Evolutionary conservation across 805 yeast species (phyloP), one percentile per base, ranked within the genome.

Genomic region (Kluyveromyces wickerhamii): DNA sequence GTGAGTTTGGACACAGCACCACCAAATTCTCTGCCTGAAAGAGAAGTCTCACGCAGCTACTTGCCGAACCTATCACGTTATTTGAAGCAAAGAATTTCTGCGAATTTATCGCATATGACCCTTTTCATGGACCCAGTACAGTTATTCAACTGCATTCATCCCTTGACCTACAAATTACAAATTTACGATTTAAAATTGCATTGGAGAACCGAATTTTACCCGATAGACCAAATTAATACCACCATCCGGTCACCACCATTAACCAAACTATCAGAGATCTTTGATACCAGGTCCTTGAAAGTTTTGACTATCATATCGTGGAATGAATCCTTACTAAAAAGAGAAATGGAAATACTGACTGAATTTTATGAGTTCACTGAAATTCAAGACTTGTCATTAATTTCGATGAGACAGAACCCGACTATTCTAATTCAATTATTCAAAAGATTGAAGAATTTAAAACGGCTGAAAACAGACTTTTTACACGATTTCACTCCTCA

Each of bases 221-320:
- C 59, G 12, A 39, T 44, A 1, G 35, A 43, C 18, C 47, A 62
- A 27, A 62, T 60, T 32, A 35, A 35, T 5, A 29, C 41, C 18
- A 32, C 34, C 22, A 39, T 48, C 21, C 36, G 40, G 21, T 44
- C 45, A 5, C 43, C 44, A 24, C 42, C 44, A 27, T 35, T 47
- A 7, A 42, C 44, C 3, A 46, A 47, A 36, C 42, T 64, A 18
- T 52, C 57, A 6, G 68, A 65, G 27, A 38, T 65, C 2, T 63
- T 65, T 33, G 66, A 63, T 40, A 43, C 50, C 2, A 44, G 59
- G 30, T 42, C 54, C 3, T 45, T 65, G 35, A 60, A 57, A 36
- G 52, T 57, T 0, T 44, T 65, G 20, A 64, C 70, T 0, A 52
- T 65, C 4, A 63, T 65, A 4, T 65, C 70, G 3, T 65, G 70